Conservation (phyloP, 1,284 basidiomycete species). For the Ceratobasidium theobromae region DNA sequence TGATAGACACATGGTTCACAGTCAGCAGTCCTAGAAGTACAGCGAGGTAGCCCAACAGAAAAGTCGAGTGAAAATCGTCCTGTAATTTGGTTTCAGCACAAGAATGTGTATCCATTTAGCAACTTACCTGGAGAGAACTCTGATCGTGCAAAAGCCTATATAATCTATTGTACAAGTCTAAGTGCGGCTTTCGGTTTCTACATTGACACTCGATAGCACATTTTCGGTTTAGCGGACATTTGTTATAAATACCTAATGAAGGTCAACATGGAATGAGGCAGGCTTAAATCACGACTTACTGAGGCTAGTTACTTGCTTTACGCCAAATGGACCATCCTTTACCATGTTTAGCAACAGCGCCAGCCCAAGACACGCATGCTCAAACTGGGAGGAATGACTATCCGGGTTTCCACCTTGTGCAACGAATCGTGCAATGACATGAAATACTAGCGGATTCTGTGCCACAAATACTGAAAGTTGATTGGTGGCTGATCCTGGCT, state of each 20-base stretch:
- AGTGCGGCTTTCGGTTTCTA: constrained; percentile 8
- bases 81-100: neutral
- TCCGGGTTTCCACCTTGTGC: constrained; percentile 1
- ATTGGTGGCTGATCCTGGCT: constrained; percentile 50
- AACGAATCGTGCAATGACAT: constrained; percentile 16
- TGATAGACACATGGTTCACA: constrained; percentile 21
- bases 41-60: constrained; percentile 13
- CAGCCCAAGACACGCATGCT: constrained; percentile 66
- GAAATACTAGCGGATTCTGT: constrained; percentile 44
- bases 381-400: constrained; percentile 43
- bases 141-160: neutral
- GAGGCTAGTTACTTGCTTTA: constrained; percentile 49
- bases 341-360: constrained; percentile 72
- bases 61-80: constrained; percentile 22
- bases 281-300: constrained; percentile 45
- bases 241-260: constrained; percentile 51
- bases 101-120: too few relatives aligned
- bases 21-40: constrained; percentile 8
- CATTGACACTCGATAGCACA: constrained; percentile 12
- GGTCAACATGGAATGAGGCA: constrained; percentile 1
- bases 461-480: constrained; percentile 50
- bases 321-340: constrained; percentile 55
- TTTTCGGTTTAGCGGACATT: constrained; percentile 46
- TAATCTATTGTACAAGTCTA: constrained; percentile 1
- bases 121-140: constrained; percentile 12